phyloP scores from a whole-genome alignment of 257 asterid species.

The Solanum pimpinellifolium region DNA sequence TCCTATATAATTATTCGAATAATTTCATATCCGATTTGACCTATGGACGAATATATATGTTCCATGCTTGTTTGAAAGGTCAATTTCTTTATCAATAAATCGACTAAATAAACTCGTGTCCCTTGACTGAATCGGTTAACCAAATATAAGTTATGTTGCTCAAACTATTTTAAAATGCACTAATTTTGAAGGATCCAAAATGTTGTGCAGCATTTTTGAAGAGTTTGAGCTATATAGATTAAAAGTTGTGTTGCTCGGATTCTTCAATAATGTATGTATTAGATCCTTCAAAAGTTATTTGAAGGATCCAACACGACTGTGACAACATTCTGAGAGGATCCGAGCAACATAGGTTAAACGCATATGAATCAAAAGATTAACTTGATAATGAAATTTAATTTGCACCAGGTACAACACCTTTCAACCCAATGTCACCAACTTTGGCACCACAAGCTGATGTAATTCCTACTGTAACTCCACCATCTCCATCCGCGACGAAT shows the following conservation, averaged over 20 bases:
- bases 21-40: background rate
- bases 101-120: background rate
- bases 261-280: background rate
- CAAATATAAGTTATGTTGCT: background rate
- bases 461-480: constrained; percentile 8
- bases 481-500: background rate
- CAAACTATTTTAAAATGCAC: background rate
- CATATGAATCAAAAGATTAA: background rate
- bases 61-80: background rate
- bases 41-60: background rate
- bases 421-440: constrained; percentile 8
- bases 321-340: background rate
- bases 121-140: background rate
- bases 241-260: background rate
- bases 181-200: background rate
- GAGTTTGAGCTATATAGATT: background rate
- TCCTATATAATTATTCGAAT: background rate
- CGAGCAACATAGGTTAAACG: background rate
- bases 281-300: background rate
- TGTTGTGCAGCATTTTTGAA: background rate
- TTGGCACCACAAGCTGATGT: constrained; percentile 14
- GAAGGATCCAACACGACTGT: background rate
- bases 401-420: constrained; percentile 5
- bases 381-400: background rate
- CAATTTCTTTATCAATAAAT: background rate